phyloP scores from a whole-genome alignment of 176 grass and related monocot species.

The Aegilops longissima region DNA sequence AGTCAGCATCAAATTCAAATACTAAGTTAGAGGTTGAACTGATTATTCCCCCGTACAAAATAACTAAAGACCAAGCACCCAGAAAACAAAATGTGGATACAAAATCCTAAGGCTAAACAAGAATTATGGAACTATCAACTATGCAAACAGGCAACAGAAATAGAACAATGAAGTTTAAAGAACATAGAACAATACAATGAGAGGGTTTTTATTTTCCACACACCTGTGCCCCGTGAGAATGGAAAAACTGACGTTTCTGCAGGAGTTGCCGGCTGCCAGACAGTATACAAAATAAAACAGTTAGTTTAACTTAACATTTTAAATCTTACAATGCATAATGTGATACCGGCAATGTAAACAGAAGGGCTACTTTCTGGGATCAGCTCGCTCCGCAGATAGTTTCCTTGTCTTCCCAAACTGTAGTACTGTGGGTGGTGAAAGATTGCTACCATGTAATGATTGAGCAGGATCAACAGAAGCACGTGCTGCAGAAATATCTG shows the following conservation, averaged over 20 bases:
- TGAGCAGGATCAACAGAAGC: constrained; percentile 72
- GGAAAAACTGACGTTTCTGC: constrained; percentile 93
- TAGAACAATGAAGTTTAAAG: no score
- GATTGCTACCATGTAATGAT: constrained; percentile 60
- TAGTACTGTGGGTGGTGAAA: constrained; percentile 70
- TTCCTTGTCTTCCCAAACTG: constrained; percentile 97
- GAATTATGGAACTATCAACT: no score
- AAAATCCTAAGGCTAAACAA: no score
- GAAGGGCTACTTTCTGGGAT: constrained; percentile 83
- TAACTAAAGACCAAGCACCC: no score
- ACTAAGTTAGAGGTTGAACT: no score
- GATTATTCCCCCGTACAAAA: no score
- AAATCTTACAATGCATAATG: background rate
- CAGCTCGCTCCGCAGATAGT: constrained; percentile 82
- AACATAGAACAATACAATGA: no score
- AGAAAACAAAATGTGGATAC: no score
- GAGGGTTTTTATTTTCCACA: no score
- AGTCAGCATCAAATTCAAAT: no score
- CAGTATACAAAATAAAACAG: constrained; percentile 32
- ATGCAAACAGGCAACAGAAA: no score
- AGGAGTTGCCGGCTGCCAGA: constrained; percentile 78
- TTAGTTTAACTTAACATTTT: constrained; percentile 28
- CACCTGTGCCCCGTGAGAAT: constrained; percentile 34
- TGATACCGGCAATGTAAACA: constrained; percentile 24
- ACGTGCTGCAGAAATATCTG: constrained; percentile 53